A percentile compares a stretch with the other conserved stretches of the same genome.
Conservation (phyloP, 768 basidiomycete genomes). For the Suillus ampliporus region DNA sequence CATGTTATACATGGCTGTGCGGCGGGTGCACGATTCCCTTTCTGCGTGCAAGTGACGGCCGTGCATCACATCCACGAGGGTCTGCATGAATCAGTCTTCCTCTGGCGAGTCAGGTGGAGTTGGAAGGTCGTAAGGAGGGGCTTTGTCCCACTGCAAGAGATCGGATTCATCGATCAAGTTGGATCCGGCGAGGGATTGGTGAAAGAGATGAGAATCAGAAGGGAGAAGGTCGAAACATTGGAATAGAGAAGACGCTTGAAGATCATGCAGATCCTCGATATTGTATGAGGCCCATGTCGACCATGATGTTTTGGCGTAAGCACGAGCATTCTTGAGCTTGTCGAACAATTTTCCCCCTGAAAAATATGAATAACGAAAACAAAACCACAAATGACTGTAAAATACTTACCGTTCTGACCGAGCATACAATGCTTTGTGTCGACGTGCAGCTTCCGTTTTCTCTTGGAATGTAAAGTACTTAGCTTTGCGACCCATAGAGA, state of each 20-base stretch:
- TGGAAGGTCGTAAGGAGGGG: neutral
- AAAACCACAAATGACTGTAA: too few relatives aligned
- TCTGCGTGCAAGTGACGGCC: neutral
- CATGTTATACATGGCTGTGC: neutral
- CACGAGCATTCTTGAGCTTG: conserved; percentile 7
- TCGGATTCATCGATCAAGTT: conserved; percentile 1
- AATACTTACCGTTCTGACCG: too few relatives aligned
- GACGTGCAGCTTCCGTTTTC: neutral
- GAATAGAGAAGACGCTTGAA: neutral
- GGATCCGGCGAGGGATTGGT: neutral
- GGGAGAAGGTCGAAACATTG: neutral
- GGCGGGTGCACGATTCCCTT: neutral
- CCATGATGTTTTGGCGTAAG: neutral
- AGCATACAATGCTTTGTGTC: neutral
- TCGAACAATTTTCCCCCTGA: neutral
- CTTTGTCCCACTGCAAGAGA: conserved; percentile 7
- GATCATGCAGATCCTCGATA: too few relatives aligned
- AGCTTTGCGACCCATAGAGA: neutral
- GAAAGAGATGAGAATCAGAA: conserved; percentile 1
- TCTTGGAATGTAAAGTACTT: neutral
- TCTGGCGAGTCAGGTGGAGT: neutral
- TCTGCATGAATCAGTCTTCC: neutral
- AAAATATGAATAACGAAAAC: too few relatives aligned
- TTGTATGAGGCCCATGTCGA: neutral
- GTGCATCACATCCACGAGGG: neutral